These are phyloP conservation scores for Vitis rotundifolia DNA, from an alignment of 164 flowering plant genomes.

Conservation along the genomic window DNA sequence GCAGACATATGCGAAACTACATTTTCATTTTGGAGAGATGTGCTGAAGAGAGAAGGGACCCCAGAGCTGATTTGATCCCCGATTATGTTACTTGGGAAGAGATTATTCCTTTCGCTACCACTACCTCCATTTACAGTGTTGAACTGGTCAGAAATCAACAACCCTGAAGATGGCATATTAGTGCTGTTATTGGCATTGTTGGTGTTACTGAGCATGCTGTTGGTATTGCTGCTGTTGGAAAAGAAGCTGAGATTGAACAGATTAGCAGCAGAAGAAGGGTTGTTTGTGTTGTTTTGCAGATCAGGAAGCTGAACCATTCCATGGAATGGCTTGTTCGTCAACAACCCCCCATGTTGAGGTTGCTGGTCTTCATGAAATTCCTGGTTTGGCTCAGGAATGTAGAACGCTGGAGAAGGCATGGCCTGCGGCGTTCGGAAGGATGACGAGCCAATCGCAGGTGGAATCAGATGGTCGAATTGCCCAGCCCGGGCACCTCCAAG, in stretches of 20 bases:
- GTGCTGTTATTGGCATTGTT: conserved; percentile 20
- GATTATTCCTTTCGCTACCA: conserved; percentile 26
- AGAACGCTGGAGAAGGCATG: conserved; percentile 26
- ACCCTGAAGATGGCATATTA: conserved; percentile 30
- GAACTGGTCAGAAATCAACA: conserved; percentile 36
- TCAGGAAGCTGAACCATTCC: conserved; percentile 69
- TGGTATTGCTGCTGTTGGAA: conserved; percentile 22
- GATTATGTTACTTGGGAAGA: conserved; percentile 40
- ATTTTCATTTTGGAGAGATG: conserved; percentile 27
- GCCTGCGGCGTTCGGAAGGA: conserved; percentile 31
- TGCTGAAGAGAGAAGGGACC: conserved; percentile 37
- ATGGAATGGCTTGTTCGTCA: conserved; percentile 46
- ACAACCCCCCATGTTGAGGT: conserved; percentile 27
- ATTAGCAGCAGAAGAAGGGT: conserved; percentile 30
- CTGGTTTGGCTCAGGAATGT: conserved; percentile 18
- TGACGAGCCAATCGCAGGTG: conserved; percentile 25
- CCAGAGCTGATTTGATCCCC: conserved; percentile 29
- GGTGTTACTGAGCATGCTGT: too few species aligned
- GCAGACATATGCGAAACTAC: conserved; percentile 71
- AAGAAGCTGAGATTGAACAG: conserved; percentile 61
- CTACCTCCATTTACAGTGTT: conserved; percentile 20
- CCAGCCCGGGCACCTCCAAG: conserved; percentile 36
- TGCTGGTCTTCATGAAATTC: neutral
- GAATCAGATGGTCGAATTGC: conserved; percentile 45
- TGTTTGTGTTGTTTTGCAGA: conserved; percentile 38